A percentile compares a stretch with the other conserved stretches of the same genome.
These are phyloP conservation scores for Cryptococcus sp. DNA, from an alignment of 1,284 basidiomycete species.

Conservation along the genomic window DNA sequence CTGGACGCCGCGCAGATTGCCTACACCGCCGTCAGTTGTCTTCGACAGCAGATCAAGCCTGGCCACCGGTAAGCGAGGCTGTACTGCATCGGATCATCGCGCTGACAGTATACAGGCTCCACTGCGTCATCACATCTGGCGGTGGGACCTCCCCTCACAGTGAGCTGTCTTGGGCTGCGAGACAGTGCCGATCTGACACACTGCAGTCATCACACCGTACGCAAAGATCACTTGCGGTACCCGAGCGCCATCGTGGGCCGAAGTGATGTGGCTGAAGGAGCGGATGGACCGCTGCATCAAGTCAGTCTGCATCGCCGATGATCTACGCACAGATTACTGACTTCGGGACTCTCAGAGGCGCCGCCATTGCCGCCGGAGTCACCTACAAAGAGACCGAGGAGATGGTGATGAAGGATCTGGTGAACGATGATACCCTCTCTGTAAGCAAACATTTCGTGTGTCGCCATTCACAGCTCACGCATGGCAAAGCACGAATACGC, in stretches of 20 bases:
- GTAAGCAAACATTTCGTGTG: too few species aligned
- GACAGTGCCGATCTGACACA: neutral
- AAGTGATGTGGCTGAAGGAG: constrained; percentile 59
- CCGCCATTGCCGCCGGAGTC: too few species aligned
- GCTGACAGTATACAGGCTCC: constrained; percentile 54
- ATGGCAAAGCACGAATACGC: neutral
- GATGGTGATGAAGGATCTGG: too few species aligned
- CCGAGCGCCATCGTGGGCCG: constrained; percentile 65
- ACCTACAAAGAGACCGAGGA: too few species aligned
- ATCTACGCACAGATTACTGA: too few species aligned
- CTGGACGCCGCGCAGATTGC: constrained; percentile 79
- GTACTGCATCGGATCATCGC: constrained; percentile 23
- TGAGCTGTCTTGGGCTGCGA: constrained; percentile 41
- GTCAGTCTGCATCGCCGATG: constrained; percentile 50
- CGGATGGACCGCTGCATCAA: constrained; percentile 66
- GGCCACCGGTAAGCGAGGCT: constrained; percentile 13
- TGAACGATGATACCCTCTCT: too few species aligned
- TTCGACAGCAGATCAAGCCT: constrained; percentile 65
- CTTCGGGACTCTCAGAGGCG: too few species aligned
- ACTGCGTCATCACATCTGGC: constrained; percentile 65
- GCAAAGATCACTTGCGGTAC: constrained; percentile 68
- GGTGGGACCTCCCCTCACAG: constrained; percentile 65
- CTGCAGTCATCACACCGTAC: constrained; percentile 70
- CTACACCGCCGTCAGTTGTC: constrained; percentile 69
- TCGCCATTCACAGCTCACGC: too few species aligned